Percentiles rank a stretch among this genome's conserved stretches.
Evolutionary conservation across 169 alveolate genomes (phyloP).

Genomic region (Plasmodium cynomolgi): DNA sequence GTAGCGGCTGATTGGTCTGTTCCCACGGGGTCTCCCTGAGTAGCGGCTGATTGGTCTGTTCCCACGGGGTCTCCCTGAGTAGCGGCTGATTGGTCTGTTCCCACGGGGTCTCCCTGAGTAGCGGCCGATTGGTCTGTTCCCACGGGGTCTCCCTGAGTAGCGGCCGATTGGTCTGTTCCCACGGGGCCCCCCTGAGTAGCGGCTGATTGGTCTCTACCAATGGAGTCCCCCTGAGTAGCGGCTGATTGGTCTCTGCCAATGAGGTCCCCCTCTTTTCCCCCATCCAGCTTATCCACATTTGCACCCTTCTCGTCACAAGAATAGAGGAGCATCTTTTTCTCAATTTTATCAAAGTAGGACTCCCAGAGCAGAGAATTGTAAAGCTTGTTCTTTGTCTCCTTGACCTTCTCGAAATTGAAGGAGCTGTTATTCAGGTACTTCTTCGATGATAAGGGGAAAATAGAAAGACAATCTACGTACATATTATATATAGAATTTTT

Average conservation of each 20-base stretch:
- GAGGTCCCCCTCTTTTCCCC: not conserved
- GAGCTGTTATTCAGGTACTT: slow-evolving; percentile 42
- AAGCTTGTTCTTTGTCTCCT: slow-evolving; percentile 33
- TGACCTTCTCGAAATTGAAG: slow-evolving; percentile 38
- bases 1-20: not conserved
- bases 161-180: not conserved
- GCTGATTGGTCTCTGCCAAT: no score
- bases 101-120: no score
- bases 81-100: no score
- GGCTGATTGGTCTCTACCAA: no score
- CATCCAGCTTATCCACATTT: not conserved
- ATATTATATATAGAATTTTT: slow-evolving; percentile 63
- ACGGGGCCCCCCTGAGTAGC: no score
- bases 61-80: not conserved
- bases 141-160: no score
- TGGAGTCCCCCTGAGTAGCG: not conserved
- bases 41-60: no score
- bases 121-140: not conserved
- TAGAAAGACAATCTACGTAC: slow-evolving; percentile 63
- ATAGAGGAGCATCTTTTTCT: not conserved
- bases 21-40: not conserved
- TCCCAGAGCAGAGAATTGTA: slow-evolving; percentile 47
- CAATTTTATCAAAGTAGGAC: slow-evolving; percentile 42
- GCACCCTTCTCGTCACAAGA: not conserved
- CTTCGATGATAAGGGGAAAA: slow-evolving; percentile 56